phyloP scores from a whole-genome alignment of 2,329 filamentous ascomycete species.

The Xylaria sp. region DNA sequence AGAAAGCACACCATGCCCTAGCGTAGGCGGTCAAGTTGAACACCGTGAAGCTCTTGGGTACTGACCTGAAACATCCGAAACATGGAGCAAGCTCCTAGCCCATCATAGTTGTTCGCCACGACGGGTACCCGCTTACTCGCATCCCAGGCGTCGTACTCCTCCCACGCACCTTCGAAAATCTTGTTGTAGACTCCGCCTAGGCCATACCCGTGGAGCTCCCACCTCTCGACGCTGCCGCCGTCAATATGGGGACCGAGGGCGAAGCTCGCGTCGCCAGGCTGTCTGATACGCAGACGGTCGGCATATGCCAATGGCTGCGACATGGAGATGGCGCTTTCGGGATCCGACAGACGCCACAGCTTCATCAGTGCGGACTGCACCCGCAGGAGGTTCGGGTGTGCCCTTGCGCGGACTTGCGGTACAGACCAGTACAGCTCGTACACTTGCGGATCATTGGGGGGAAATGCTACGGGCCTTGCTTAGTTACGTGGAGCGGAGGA shows the following conservation, averaged over 20 bases:
- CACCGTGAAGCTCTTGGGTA: background rate
- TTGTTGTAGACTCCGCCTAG: slow-evolving; percentile 69
- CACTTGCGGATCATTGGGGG: slow-evolving; percentile 67
- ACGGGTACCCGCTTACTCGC: slow-evolving; percentile 68
- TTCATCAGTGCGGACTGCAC: slow-evolving; percentile 65
- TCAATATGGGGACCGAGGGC: slow-evolving; percentile 75
- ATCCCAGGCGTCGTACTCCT: slow-evolving; percentile 82
- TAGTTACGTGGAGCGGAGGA: background rate
- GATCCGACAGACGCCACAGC: slow-evolving; percentile 61
- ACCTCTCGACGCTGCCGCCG: slow-evolving; percentile 74
- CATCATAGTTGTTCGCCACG: slow-evolving; percentile 75
- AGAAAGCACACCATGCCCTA: background rate
- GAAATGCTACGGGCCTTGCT: slow-evolving; percentile 63
- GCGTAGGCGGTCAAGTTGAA: too few relatives aligned
- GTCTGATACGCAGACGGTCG: slow-evolving; percentile 71
- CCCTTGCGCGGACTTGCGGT: slow-evolving; percentile 68
- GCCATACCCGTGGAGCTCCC: slow-evolving; percentile 72
- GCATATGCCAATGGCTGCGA: slow-evolving; percentile 67
- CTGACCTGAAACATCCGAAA: slow-evolving; percentile 77
- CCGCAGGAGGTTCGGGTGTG: slow-evolving; percentile 64
- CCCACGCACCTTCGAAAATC: slow-evolving; percentile 77
- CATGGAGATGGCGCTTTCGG: slow-evolving; percentile 50
- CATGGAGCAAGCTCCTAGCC: slow-evolving; percentile 79
- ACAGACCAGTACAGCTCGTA: slow-evolving; percentile 77
- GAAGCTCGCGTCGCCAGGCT: slow-evolving; percentile 71